Evolutionary conservation across 768 basidiomycete genomes (phyloP).

Genomic region (Leccinum variicolor): DNA sequence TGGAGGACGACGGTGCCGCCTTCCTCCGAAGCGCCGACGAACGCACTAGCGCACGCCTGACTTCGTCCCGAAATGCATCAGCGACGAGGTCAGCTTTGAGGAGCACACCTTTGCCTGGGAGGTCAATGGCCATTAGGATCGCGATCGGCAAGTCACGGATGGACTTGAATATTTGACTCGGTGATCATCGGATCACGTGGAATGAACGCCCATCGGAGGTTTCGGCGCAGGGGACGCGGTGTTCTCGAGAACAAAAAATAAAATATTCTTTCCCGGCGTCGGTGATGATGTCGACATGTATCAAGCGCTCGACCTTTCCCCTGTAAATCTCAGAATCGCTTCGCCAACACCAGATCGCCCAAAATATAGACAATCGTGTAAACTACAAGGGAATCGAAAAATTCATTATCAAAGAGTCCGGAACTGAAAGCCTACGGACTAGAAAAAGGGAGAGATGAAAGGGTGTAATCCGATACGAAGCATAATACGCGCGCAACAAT

Average conservation of each 20-base stretch:
- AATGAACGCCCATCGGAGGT: not conserved
- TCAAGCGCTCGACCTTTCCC: not conserved
- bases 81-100: conserved; percentile 80
- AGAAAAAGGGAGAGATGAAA: not conserved
- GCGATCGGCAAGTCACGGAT: not conserved
- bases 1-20: not conserved
- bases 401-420: not conserved
- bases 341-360: not conserved
- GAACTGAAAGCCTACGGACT: not conserved
- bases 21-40: not conserved
- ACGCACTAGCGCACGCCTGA: conserved; percentile 25
- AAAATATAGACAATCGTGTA: not conserved
- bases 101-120: conserved; percentile 64
- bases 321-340: not conserved
- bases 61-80: conserved; percentile 65
- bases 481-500: not conserved
- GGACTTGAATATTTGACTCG: not conserved
- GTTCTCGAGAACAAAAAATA: not conserved
- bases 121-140: conserved; percentile 25
- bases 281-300: not conserved
- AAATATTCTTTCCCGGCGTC: not conserved
- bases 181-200: conserved; percentile 12
- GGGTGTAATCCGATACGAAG: not conserved
- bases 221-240: not conserved
- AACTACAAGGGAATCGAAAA: not conserved